Evolutionary conservation across 2,329 filamentous ascomycete species (phyloP), one percentile per base, ranked within the genome.

Genomic region (Phyllachora maydis): DNA sequence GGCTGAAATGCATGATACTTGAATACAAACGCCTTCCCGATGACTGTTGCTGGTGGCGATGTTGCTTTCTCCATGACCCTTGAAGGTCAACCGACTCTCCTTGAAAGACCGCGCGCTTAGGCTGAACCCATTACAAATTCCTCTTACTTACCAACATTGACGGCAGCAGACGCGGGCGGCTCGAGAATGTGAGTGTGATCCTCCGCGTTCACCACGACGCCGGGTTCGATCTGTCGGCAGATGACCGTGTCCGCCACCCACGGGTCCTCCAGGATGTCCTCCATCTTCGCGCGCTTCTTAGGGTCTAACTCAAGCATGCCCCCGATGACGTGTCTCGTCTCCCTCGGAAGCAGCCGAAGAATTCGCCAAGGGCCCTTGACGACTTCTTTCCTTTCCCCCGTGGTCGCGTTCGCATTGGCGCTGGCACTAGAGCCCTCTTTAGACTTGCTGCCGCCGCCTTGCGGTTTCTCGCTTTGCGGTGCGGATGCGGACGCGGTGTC

Each of bases 301-400:
- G 83, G 81, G 37, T 92, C 69, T 23, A 93, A 60, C 39, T 88
- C 81, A 17, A 98, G 63, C 88, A 98, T 98, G 27, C 77, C 65
- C 21, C 79, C 73, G 26, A 98, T 75, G 31, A 98, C 82, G 41
- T 85, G 73, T 24, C 88, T 62, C 33, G 75, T 90, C 48, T 95
- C 88, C 29, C 85, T 63, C 1, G 88, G 88, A 7, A 98, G 56
- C 17, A 95, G 56, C 19, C 88, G 68, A 15, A 98, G 54, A 20
- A 98, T 64, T 22, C 88, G 66, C 76, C 85, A 91, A 3, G 88
- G 88, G 0, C 88, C 88, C 39, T 82, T 79, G 35, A 98, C 90
- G 0, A 81, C 66, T 42, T 83, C 75, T 38, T 69, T 74, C 39
- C 65, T 69, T 16, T 67, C 63, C 2, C 35, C 38, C n/a, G n/a